Evolutionary conservation across 495 filamentous ascomycete genomes (phyloP), one percentile per base, ranked within the genome.

Genomic region (Glarea lozoyensis): DNA sequence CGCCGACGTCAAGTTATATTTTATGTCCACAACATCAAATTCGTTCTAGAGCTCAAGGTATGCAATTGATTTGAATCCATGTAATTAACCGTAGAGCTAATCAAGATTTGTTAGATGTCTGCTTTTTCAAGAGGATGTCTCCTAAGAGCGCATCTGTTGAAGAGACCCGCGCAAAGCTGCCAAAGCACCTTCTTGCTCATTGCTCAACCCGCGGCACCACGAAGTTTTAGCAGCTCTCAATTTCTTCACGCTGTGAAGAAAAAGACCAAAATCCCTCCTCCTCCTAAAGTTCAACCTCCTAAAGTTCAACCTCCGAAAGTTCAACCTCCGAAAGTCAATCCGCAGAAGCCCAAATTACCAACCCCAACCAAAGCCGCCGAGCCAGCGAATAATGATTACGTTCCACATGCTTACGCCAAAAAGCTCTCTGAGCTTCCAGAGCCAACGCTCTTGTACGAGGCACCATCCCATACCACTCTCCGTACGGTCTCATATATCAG

Each of bases 381-480:
- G 13, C 13, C 25, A 3, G 17, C 22, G 4, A 33, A 19, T 16
- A 24, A 24, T n/a, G 25, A 4, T n/a, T 32, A n/a, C 11, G 27
- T 33, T 25, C 53, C 53, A 49, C 48, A 55, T 37, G 48, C 60
- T 32, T 75, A 63, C 55, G 65, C 66, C 22, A 50, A 62, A 21
- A 60, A 56, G 16, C 64, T 78, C 30, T 67, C 69, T 1, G 45
- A 52, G 15, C 66, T 63, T 20, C 31, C 56, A 6, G 39, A 58
- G 17, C 64, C 66, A 17, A 73, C 69, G 6, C 56, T 74, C 0
- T 60, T 86, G 23, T 87, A 79, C 64, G 62, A 76, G 44, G 69
- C 75, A 0, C 77, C 70, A 3, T 78, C 79, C 3, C 78, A 85
- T 48, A 66, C 68, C 40, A 60, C 65, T 50, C 83, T 75, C 59